Evolutionary conservation across 768 basidiomycete genomes (phyloP).

Genomic region (Xerocomus spinulosus): DNA sequence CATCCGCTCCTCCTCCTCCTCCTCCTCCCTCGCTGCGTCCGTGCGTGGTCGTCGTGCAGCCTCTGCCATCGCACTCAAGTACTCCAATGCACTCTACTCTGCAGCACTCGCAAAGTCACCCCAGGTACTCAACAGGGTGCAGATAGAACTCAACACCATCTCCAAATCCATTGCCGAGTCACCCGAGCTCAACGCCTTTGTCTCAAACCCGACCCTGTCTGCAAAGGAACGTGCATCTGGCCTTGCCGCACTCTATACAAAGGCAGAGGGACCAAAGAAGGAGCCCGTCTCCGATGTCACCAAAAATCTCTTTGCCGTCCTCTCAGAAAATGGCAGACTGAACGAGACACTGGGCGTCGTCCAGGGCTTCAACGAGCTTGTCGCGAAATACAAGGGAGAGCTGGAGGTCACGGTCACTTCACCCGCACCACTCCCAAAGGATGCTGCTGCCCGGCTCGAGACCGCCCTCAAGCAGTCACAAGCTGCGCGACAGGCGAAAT

Average conservation of each 20-base stretch:
- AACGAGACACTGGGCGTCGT: slow-evolving; percentile 82
- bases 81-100: slow-evolving; percentile 76
- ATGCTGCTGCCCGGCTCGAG: slow-evolving; percentile 75
- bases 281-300: slow-evolving; percentile 79
- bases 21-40: slow-evolving; percentile 38
- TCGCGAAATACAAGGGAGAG: slow-evolving; percentile 88
- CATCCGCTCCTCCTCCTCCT: slow-evolving; percentile 45
- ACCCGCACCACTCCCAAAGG: slow-evolving; percentile 73
- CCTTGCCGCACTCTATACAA: slow-evolving; percentile 62
- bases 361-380: slow-evolving; percentile 86
- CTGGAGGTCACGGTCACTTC: slow-evolving; percentile 90
- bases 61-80: slow-evolving; percentile 75
- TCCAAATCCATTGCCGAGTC: slow-evolving; percentile 62
- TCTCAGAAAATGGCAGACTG: slow-evolving; percentile 91
- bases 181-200: slow-evolving; percentile 63
- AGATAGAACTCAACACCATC: slow-evolving; percentile 74
- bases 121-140: slow-evolving; percentile 77
- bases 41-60: slow-evolving; percentile 57
- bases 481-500: slow-evolving; percentile 82
- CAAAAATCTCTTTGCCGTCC: slow-evolving; percentile 84
- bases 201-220: slow-evolving; percentile 90
- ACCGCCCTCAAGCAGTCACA: slow-evolving; percentile 80
- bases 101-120: slow-evolving; percentile 83
- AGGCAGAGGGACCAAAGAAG: slow-evolving; percentile 68
- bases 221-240: slow-evolving; percentile 66